Evolutionary conservation across 164 flowering plant species (phyloP).

Genomic region (Houttuynia cordata): DNA sequence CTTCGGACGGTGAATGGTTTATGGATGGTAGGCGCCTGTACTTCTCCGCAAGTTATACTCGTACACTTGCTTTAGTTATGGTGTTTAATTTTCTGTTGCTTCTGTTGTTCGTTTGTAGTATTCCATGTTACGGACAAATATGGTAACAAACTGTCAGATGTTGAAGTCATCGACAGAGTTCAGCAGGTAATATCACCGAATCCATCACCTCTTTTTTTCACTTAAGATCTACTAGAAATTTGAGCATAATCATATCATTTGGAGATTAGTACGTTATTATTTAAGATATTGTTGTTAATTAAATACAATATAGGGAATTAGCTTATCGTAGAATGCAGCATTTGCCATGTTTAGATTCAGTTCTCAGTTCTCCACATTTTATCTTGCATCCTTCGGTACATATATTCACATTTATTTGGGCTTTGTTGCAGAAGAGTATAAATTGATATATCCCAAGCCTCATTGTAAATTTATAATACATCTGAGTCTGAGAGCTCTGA

Average conservation of each 20-base stretch:
- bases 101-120: conserved; percentile 24
- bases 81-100: not conserved
- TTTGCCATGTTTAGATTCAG: not conserved
- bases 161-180: conserved; percentile 33
- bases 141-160: conserved; percentile 66
- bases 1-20: conserved; percentile 79
- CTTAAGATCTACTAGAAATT: not conserved
- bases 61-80: not conserved
- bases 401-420: too few relatives aligned
- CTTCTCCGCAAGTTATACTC: too few relatives aligned
- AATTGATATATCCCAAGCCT: too few relatives aligned
- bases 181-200: conserved; percentile 43
- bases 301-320: too few relatives aligned
- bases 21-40: conserved; percentile 61
- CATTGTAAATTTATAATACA: too few relatives aligned
- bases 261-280: too few relatives aligned
- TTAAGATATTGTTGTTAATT: not conserved
- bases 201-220: not conserved
- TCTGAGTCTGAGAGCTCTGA: too few relatives aligned
- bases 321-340: not conserved
- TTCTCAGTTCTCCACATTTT: not conserved
- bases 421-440: too few relatives aligned
- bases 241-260: not conserved
- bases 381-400: too few relatives aligned
- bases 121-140: conserved; percentile 75